Percentiles rank a stretch among this genome's conserved stretches.
Evolutionary conservation across 1,284 basidiomycete species (phyloP).

Genomic region (Microbotryum silenes-acaulis): DNA sequence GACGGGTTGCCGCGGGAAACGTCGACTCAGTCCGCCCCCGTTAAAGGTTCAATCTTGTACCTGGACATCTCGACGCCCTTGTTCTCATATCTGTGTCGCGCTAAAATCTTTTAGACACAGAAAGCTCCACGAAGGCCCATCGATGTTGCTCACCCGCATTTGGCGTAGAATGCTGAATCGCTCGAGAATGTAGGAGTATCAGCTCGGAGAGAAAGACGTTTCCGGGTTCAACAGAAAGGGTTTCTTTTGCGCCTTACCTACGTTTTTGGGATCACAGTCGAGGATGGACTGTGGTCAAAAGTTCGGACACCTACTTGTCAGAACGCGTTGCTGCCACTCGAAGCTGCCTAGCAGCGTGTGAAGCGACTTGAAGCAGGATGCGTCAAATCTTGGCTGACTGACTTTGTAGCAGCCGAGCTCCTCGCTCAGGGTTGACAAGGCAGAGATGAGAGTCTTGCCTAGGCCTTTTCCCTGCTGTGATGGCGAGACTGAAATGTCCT

Average conservation of each 20-base stretch:
- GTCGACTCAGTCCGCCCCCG: too few species aligned
- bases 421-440: constrained; percentile 46
- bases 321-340: not conserved
- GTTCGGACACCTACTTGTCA: not conserved
- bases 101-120: not conserved
- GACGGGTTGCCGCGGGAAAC: too few species aligned
- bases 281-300: constrained; percentile 63
- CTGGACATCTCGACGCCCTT: constrained; percentile 66
- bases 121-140: constrained; percentile 1
- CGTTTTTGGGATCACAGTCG: constrained; percentile 85
- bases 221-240: not conserved
- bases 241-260: constrained; percentile 55
- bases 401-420: constrained; percentile 43
- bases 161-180: constrained; percentile 80
- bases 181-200: constrained; percentile 11
- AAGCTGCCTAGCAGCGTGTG: constrained; percentile 64
- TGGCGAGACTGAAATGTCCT: constrained; percentile 91
- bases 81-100: constrained; percentile 47
- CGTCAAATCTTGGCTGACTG: not conserved
- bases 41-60: constrained; percentile 26
- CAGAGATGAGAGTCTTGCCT: constrained; percentile 76
- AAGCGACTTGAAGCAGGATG: constrained; percentile 30
- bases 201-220: not conserved
- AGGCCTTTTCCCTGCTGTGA: constrained; percentile 81
- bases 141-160: constrained; percentile 58